Evolutionary conservation across 176 grass and related monocot species (phyloP), one percentile per base, ranked within the genome.

Genomic region (Hsuehochloa calcarea): DNA sequence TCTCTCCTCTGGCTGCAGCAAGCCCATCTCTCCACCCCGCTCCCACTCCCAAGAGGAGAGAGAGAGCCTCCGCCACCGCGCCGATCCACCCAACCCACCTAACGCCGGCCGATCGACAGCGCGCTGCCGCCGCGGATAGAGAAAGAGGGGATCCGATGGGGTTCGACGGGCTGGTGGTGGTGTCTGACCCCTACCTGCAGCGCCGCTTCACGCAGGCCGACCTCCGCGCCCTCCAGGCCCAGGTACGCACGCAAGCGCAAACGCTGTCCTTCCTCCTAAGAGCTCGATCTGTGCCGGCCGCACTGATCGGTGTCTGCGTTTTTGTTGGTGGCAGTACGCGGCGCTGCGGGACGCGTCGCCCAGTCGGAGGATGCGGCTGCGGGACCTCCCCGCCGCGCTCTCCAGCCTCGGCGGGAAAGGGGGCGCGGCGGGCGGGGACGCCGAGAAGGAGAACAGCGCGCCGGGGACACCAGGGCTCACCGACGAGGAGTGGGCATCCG

Each of bases 141-240:
- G 19, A 55, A 17, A 12, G 11, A 27, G 59, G 1, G 62, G 16
- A 74, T 49, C 35, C 20, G 27, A 90, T 90, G 89, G 89, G 74
- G 50, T 74, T 90, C 34, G 80, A 83, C 67, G 86, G 83, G 11
- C 72, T 90, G 46, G 87, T 92, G 11, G 75, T 93, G 23, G 94
- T 96, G 29, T 93, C 91, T 62, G 89, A 96, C 67, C 91, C 94
- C 25, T 96, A 88, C 82, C 84, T 96, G 37, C 89, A 96, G 88
- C 90, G 88, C 82, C 87, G 92, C 72, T 96, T 96, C 89, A 93
- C 91, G 66, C 94, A 96, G 85, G 82, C 81, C 16, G 94, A 96
- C 41, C 94, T 96, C 78, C 94, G 94, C 39, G 80, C 81, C 23
- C 87, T 96, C 74, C 90, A 92, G 86, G 16, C 65, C 25, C 89